A percentile compares a stretch with the other conserved stretches of the same genome.
These are phyloP conservation scores for Paramecium octaurelia DNA, from an alignment of 73 alveolate genomes.

Conservation along the genomic window DNA sequence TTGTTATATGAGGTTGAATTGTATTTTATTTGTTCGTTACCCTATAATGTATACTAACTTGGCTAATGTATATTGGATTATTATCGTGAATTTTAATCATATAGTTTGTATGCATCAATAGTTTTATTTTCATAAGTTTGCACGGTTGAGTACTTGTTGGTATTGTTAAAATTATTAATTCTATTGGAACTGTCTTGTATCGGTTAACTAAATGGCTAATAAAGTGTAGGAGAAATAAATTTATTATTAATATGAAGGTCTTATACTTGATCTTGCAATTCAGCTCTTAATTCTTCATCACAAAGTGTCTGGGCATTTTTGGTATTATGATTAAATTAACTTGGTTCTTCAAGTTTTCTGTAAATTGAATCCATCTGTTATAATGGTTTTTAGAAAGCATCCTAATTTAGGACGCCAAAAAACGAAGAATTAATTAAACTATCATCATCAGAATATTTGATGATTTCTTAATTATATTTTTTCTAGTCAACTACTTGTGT, in stretches of 20 bases:
- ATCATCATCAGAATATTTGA: not conserved
- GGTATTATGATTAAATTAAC: not conserved
- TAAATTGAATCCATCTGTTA: not conserved
- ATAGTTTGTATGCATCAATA: not conserved
- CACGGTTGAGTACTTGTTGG: not conserved
- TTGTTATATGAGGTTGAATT: not conserved
- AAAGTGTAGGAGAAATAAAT: not conserved
- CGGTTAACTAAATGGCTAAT: not conserved
- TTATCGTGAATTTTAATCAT: not conserved
- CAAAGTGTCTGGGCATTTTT: not conserved
- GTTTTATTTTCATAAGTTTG: not conserved
- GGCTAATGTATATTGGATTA: not conserved
- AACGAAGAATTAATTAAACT: not conserved
- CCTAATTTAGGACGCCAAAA: not conserved
- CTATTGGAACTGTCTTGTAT: not conserved
- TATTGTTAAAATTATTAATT: not conserved
- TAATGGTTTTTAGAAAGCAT: not conserved
- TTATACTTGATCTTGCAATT: not conserved
- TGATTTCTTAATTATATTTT: conserved; percentile 10
- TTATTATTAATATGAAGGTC: not conserved
- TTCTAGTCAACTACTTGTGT: conserved; percentile 9
- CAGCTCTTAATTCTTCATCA: conserved; percentile 11
- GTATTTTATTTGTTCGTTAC: not conserved
- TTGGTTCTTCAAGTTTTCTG: not conserved
- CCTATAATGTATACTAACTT: not conserved